Evolutionary conservation across 495 filamentous ascomycete species (phyloP), one percentile per base, ranked within the genome.

Genomic region (Bryoglossum gracile): DNA sequence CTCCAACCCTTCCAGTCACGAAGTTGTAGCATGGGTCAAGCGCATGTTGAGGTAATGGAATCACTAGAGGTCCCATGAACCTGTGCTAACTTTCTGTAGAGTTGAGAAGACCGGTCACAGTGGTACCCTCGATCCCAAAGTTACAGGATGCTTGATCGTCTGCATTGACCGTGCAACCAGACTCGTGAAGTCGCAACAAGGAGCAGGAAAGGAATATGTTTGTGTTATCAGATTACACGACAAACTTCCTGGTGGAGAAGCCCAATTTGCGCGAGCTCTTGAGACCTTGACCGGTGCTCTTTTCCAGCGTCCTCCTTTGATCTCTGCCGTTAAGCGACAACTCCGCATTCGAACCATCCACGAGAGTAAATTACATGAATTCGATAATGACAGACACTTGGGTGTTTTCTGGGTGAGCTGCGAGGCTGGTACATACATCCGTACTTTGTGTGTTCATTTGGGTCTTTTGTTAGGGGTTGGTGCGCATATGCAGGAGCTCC

Each of bases 351-450:
- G 92, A 65, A 95, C 92, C 9, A 95, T 97, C 60, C 83, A 96
- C 67, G 86, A 96, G 70, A 89, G 84, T 74, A 90, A 90, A 69
- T 72, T 95, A 26, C 84, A 89, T 58, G 91, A 98, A 69, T 98
- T 95, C 62, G 92, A 97, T 68, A 95, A 97, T 65, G 89, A 97
- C 48, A 81, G 92, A 51, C 87, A 96, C 62, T 78, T 98, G n/a
- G 94, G 84, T 66, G 89, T 97, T 25, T 98, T 98, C 78, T 96
- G 92, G 92, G 94, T 97, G 50, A 91, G 86, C 67, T 98, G 92
- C 66, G 92, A 98, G 68, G 92, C 92, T 51, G 92, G 92, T 61
- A 97, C 92, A 25, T 98, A 98, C 62, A 96, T 98, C 64, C 85
- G 92, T 68, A 97, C 94, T 10, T 80, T 98, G 17, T 98, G 92